Conservation (phyloP, 2,329 filamentous ascomycete genomes). For the Penicillium sp. region DNA sequence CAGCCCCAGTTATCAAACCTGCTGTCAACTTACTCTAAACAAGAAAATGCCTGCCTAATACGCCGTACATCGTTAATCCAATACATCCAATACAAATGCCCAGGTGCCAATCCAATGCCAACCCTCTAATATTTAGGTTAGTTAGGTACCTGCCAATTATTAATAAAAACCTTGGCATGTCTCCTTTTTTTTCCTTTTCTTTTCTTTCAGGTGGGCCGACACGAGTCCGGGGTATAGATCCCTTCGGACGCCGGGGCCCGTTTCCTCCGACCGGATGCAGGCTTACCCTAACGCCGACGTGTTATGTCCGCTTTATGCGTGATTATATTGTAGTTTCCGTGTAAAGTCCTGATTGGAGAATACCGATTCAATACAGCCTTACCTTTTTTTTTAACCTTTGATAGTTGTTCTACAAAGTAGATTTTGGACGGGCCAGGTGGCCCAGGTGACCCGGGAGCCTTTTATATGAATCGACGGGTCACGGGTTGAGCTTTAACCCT, state of each 20-base stretch:
- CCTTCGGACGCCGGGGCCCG: constrained; percentile 22
- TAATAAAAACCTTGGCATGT: background rate
- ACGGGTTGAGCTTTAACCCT: background rate
- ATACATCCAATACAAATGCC: background rate
- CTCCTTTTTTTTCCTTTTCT: background rate
- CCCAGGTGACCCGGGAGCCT: too few species aligned
- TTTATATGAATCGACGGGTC: background rate
- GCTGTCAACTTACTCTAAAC: background rate
- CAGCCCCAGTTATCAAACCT: background rate
- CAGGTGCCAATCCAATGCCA: background rate
- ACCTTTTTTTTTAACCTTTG: background rate
- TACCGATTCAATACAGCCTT: background rate
- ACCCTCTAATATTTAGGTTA: background rate
- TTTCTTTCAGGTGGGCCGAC: background rate
- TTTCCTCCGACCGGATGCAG: constrained; percentile 22
- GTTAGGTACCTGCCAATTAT: background rate
- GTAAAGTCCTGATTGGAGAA: background rate
- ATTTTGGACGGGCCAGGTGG: background rate
- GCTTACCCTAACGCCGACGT: constrained; percentile 9
- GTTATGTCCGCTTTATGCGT: background rate
- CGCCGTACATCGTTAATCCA: background rate
- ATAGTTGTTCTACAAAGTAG: background rate
- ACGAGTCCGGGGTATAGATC: constrained; percentile 22
- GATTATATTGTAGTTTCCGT: background rate
- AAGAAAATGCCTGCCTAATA: background rate